A percentile compares a stretch with the other conserved stretches of the same genome.
Evolutionary conservation across 2,329 filamentous ascomycete species (phyloP).

Genomic region (Fusarium nodosum): DNA sequence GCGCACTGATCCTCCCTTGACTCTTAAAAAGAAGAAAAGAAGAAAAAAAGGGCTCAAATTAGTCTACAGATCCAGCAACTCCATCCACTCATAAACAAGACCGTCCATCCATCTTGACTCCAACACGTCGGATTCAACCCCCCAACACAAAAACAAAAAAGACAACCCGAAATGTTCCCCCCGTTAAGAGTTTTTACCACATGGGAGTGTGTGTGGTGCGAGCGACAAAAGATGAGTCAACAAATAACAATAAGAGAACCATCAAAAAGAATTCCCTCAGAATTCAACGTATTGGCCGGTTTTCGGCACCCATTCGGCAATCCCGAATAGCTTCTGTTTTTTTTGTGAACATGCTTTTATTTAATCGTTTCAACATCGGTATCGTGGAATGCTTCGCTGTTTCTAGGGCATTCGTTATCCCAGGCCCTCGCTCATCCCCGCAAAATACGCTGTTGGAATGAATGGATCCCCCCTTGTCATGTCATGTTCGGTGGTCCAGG

Average conservation of each 20-base stretch:
- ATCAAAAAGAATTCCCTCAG: constrained; percentile 34
- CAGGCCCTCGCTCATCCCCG: constrained; percentile 38
- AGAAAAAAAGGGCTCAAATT: constrained; percentile 25
- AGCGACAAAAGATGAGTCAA: constrained; percentile 14
- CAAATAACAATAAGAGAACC: constrained; percentile 28
- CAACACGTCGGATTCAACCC: constrained; percentile 38
- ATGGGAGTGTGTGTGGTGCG: constrained; percentile 21
- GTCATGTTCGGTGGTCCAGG: constrained; percentile 18
- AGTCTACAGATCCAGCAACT: constrained; percentile 11
- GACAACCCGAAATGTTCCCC: constrained; percentile 14
- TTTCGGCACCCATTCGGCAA: constrained; percentile 25
- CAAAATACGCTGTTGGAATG: constrained; percentile 34
- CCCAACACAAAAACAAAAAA: constrained; percentile 28
- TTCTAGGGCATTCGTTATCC: constrained; percentile 30
- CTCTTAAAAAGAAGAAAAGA: constrained; percentile 1
- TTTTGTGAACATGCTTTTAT: no score
- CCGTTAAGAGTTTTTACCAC: constrained; percentile 9
- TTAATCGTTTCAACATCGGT: no score
- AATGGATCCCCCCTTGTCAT: constrained; percentile 26
- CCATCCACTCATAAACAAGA: constrained; percentile 28
- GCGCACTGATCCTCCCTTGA: constrained; percentile 22
- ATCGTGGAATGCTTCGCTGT: constrained; percentile 12
- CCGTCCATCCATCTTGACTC: constrained; percentile 46
- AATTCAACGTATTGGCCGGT: constrained; percentile 11
- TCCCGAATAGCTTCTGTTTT: constrained; percentile 21